Conservation (phyloP, 2,329 filamentous ascomycete species). For the Parastagonospora avenae region DNA sequence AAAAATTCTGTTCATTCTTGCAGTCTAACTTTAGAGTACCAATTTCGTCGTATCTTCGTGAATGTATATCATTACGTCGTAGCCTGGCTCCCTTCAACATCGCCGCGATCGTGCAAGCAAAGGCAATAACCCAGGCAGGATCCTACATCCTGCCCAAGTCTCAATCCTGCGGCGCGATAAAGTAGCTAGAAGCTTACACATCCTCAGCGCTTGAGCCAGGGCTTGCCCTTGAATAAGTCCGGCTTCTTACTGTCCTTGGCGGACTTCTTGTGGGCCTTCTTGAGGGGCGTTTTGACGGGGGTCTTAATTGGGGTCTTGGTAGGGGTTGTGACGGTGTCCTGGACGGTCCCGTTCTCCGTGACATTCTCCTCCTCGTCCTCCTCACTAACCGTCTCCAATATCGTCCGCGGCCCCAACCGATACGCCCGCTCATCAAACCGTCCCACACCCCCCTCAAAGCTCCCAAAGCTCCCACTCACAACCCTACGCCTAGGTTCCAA, state of each 20-base stretch:
- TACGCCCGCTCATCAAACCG: slow-evolving; percentile 14
- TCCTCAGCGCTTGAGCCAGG: slow-evolving; percentile 1
- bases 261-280: too few species aligned
- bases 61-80: too few species aligned
- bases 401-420: neutral
- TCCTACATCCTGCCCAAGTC: neutral
- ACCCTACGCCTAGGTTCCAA: neutral
- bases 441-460: slow-evolving; percentile 5
- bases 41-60: too few species aligned
- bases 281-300: too few species aligned
- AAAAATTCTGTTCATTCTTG: too few species aligned
- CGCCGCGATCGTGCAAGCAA: too few species aligned
- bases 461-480: slow-evolving; percentile 17
- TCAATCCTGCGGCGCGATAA: neutral
- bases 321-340: too few species aligned
- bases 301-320: too few species aligned
- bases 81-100: too few species aligned
- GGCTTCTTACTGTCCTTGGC: neutral
- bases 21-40: too few species aligned
- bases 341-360: too few species aligned
- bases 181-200: neutral
- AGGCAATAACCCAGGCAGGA: neutral
- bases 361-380: neutral
- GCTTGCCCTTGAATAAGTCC: slow-evolving; percentile 3
- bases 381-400: neutral